Base-by-base conservation (phyloP, 208 protist genomes). In the Leishmania turanica region DNA sequence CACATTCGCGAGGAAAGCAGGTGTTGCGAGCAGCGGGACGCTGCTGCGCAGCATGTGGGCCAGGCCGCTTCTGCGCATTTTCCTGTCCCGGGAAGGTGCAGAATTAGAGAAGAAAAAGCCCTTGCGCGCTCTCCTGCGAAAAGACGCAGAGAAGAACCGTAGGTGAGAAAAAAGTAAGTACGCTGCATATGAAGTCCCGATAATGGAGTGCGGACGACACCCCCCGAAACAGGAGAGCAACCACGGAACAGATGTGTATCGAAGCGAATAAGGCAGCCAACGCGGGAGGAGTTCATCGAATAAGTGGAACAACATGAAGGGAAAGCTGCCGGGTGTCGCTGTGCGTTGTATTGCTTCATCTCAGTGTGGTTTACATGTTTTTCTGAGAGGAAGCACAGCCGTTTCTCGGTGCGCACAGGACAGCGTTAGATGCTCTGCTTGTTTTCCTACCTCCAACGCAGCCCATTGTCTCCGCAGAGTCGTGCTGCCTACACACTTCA, bases 1-100 rank as follows among this genome's bases (percentile, higher is more conserved):
- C 71, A 97, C 84, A 47, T 75, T 87, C 72, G 95, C 87, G 40
- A 93, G 34, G 79, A 97, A 98, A 47, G 87, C 85, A 11, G 92
- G 86, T n/a, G 93, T 96, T 45, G 90, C 92, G 53, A 93, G 76
- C 13, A 91, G 85, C 24, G 85, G 51, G 17, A 47, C 49, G 71
- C 69, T 92, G 64, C 74, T 40, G 31, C 84, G 82, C 68, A 93
- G 79, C 82, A 91, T 86, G 74, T 68, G 62, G 9, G 83, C 80
- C 42, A 86, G 65, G 19, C 56, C 54, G 49, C 78, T 84, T 51
- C 78, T 24, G 65, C 87, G 87, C 85, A 91, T 89, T 81, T 89
- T 90, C 11, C 37, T 76, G 34, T n/a, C 24, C 65, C 40, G 53
- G 68, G 3, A 31, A 65, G 34, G 45, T 54, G 21, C 69, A 8